Base-by-base conservation (phyloP, 1,284 basidiomycete genomes). In the Pseudozyma flocculosa region DNA sequence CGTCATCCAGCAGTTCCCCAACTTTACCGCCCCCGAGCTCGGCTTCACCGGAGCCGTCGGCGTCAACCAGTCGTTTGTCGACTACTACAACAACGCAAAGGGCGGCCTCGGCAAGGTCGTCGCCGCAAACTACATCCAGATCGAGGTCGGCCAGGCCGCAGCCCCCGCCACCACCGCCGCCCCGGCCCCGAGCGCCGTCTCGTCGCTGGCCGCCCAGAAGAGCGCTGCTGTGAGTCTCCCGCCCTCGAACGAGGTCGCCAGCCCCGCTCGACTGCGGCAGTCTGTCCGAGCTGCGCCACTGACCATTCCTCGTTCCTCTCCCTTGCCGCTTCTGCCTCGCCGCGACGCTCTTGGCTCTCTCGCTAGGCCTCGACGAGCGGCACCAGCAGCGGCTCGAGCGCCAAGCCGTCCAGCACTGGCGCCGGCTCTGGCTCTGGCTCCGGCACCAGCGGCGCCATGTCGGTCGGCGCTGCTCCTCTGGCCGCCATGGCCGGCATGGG, bases 101-200 rank as follows among this genome's bases (percentile, higher is more conserved):
- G 61, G 65, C 24, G 63, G 61, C 26, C 54, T 67, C 19, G 61
- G 61, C 24, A 61, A 57, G 58, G 61, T 68, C 23, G 68, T 70
- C 39, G 68, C 68, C 40, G 60, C 62, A 36, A 67, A 48, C 61
- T 70, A 67, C 63, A 64, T 67, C 29, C 61, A 67, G 61, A 59
- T 69, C 44, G 54, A 60, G 49, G 60, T 61, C 19, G 62, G 66
- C 32, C 23, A 43, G 32, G 58, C 30, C 14, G 43, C 46, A n/a
- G 63, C 60, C 21, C 59, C 58, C 26, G 54, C 51, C 54, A 49
- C 52, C 43, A 67, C 63, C 22, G 18, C 48, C n/a, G 36, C 58
- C 17, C 58, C 61, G n/a, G 17, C 42, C 1, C 54, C 51, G 46
- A 54, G 58, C 9, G 58, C 51, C 39, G 47, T 62, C 17, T 54